phyloP scores from a whole-genome alignment of 2,329 filamentous ascomycete species.

The Pezicula radicicola region DNA sequence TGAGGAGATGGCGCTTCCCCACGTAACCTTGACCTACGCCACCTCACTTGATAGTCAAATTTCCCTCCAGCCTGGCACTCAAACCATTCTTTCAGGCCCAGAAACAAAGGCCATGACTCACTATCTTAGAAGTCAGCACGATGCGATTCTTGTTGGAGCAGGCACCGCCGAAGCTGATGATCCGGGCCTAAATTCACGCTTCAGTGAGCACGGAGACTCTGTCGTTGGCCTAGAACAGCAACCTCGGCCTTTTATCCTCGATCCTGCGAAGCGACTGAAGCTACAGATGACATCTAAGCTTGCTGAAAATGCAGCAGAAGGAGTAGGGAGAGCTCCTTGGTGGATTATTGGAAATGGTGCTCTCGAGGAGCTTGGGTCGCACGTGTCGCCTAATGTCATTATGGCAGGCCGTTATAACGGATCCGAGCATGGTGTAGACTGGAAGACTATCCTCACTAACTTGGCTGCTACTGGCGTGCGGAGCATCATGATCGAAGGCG shows the following conservation, averaged over 20 bases:
- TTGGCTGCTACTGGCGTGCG: constrained; percentile 58
- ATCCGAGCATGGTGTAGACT: constrained; percentile 11
- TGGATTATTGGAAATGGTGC: constrained; percentile 55
- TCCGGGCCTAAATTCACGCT: constrained; percentile 71
- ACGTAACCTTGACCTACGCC: constrained; percentile 76
- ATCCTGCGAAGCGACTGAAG: constrained; percentile 74
- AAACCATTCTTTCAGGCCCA: constrained; percentile 78
- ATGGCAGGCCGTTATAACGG: constrained; percentile 5
- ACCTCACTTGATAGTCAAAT: constrained; percentile 82
- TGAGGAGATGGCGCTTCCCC: not conserved
- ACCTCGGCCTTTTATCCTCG: constrained; percentile 78
- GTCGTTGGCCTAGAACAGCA: constrained; percentile 54
- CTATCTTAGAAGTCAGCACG: constrained; percentile 77
- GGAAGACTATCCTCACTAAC: constrained; percentile 24
- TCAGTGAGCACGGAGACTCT: constrained; percentile 20
- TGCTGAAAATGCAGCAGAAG: constrained; percentile 58
- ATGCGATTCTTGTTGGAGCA: constrained; percentile 81
- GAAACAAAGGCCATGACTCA: constrained; percentile 92
- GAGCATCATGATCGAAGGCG: constrained; percentile 92
- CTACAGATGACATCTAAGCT: constrained; percentile 60
- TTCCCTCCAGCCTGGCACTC: constrained; percentile 72
- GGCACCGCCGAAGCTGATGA: constrained; percentile 83
- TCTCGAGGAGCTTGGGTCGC: constrained; percentile 29
- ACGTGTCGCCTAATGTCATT: not conserved
- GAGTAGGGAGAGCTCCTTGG: constrained; percentile 70